phyloP scores from a whole-genome alignment of 352 stramenopile genomes.

The Salisapilia sapeloensis region DNA sequence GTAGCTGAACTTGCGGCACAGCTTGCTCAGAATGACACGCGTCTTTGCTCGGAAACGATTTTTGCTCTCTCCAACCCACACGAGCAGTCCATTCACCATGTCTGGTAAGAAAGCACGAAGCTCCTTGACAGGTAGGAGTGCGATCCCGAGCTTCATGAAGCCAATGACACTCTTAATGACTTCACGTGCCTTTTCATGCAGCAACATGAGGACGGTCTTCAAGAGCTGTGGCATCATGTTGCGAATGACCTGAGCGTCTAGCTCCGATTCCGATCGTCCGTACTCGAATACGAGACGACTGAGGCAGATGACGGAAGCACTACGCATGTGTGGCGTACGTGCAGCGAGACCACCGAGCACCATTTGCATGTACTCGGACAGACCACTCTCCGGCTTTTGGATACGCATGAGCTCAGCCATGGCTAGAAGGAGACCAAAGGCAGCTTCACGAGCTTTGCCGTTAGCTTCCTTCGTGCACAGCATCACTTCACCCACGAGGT shows the following conservation, averaged over 20 bases:
- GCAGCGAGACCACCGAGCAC: slow-evolving; percentile 86
- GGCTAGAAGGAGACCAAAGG: slow-evolving; percentile 71
- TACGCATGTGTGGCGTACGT: slow-evolving; percentile 91
- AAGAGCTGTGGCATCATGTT: slow-evolving; percentile 78
- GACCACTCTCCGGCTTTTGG: slow-evolving; percentile 44
- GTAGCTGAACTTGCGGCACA: slow-evolving; percentile 89
- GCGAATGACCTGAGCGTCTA: slow-evolving; percentile 16
- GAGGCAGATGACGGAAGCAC: slow-evolving; percentile 87
- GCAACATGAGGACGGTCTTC: slow-evolving; percentile 84
- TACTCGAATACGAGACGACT: slow-evolving; percentile 93
- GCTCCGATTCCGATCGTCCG: slow-evolving; percentile 37
- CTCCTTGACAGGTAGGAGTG: slow-evolving; percentile 76
- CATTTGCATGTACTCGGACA: slow-evolving; percentile 86
- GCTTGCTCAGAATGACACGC: slow-evolving; percentile 92
- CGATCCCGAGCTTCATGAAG: slow-evolving; percentile 93
- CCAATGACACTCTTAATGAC: slow-evolving; percentile 93
- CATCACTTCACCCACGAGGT: slow-evolving; percentile 90
- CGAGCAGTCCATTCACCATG: slow-evolving; percentile 84
- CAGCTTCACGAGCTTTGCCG: slow-evolving; percentile 81
- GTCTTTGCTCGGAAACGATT: slow-evolving; percentile 92
- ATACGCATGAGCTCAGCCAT: slow-evolving; percentile 61
- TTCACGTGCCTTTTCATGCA: slow-evolving; percentile 89
- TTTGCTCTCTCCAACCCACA: slow-evolving; percentile 90
- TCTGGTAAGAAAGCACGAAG: slow-evolving; percentile 83
- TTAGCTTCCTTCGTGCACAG: slow-evolving; percentile 96